These are phyloP conservation scores for Letharia lupina DNA, from an alignment of 495 filamentous ascomycete species.

Conservation along the genomic window DNA sequence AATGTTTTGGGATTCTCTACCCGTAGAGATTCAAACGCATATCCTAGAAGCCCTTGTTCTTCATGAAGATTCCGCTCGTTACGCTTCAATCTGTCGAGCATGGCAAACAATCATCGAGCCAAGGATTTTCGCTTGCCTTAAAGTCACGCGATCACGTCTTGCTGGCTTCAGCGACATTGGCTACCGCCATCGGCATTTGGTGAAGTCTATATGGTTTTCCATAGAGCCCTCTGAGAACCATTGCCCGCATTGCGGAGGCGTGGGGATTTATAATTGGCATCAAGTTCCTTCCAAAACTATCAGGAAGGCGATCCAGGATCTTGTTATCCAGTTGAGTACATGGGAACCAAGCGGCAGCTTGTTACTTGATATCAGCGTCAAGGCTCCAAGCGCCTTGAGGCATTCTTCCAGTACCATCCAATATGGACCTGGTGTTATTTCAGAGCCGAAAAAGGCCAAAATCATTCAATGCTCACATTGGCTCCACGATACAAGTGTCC, in stretches of 20 bases:
- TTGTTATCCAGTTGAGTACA: slow-evolving; percentile 33
- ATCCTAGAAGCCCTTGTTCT: slow-evolving; percentile 25
- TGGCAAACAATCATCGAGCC: slow-evolving; percentile 34
- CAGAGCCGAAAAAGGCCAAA: slow-evolving; percentile 16
- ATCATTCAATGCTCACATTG: slow-evolving; percentile 19
- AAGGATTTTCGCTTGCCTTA: slow-evolving; percentile 35
- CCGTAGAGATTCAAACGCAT: slow-evolving; percentile 20
- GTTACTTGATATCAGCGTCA: slow-evolving; percentile 35
- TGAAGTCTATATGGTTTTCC: slow-evolving; percentile 34
- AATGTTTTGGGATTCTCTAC: slow-evolving; percentile 22
- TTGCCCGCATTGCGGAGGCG: slow-evolving; percentile 29
- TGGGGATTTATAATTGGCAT: slow-evolving; percentile 22
- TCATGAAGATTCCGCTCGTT: slow-evolving; percentile 29
- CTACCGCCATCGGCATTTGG: slow-evolving; percentile 32
- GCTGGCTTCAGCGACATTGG: slow-evolving; percentile 30
- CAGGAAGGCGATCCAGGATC: slow-evolving; percentile 29
- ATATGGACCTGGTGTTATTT: slow-evolving; percentile 17
- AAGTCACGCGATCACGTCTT: slow-evolving; percentile 31
- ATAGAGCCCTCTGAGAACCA: slow-evolving; percentile 33
- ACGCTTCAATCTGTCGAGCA: slow-evolving; percentile 35
- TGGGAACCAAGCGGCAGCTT: slow-evolving; percentile 33
- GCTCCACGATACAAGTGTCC: slow-evolving; percentile 18
- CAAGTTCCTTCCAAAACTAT: slow-evolving; percentile 25
- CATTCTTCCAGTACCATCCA: slow-evolving; percentile 30
- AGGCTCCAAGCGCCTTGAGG: slow-evolving; percentile 33